These are phyloP conservation scores for Solanum dulcamara DNA, from an alignment of 257 asterid species.

Conservation along the genomic window DNA sequence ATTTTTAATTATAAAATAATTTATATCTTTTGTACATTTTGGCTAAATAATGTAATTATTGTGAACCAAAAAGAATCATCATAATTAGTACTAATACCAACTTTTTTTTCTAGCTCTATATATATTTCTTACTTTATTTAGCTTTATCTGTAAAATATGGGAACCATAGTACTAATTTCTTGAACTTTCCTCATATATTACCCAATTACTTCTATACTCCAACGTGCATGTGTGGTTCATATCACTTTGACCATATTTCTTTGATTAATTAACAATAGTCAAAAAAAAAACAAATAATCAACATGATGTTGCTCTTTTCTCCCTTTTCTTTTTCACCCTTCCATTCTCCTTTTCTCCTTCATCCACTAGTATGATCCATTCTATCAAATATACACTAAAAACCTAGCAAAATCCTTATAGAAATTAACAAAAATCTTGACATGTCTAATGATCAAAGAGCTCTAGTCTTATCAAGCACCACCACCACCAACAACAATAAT, in stretches of 20 bases:
- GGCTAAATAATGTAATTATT: not conserved
- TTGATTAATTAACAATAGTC: not conserved
- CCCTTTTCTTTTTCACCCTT: not conserved
- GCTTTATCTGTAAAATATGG: not conserved
- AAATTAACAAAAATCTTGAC: not conserved
- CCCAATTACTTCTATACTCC: not conserved
- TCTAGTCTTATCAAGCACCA: slow-evolving; percentile 26
- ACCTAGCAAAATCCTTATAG: not conserved
- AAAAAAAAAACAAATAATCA: not conserved
- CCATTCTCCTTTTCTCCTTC: not conserved
- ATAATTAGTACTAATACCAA: not conserved
- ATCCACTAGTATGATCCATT: not conserved
- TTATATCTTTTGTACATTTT: too few relatives aligned
- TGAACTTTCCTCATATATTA: not conserved
- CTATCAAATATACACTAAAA: not conserved
- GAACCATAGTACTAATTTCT: not conserved
- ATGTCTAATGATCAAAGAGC: slow-evolving; percentile 55
- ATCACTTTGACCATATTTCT: not conserved
- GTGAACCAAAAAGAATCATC: not conserved
- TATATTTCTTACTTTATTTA: not conserved
- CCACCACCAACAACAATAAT: not conserved
- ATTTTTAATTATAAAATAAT: too few relatives aligned
- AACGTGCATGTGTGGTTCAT: not conserved
- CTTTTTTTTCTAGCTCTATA: not conserved
- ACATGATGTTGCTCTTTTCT: not conserved